Evolutionary conservation across 2,329 filamentous ascomycete species (phyloP), one percentile per base, ranked within the genome.

Genomic region (Nemania sp.): DNA sequence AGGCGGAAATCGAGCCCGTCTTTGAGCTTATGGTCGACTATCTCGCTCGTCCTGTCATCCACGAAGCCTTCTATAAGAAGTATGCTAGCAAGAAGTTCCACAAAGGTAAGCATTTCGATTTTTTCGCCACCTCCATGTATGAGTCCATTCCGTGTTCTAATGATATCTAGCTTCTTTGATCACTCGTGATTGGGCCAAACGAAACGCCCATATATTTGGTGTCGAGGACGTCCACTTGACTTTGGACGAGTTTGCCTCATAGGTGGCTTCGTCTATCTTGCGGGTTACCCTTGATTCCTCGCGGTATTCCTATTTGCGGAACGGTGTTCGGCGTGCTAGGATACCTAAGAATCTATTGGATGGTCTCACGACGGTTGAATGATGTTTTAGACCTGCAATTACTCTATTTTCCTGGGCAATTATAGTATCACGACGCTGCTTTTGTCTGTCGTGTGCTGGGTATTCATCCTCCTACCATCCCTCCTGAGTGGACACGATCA

Each of bases 31-130:
- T 99, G 93, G 87, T 99, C 63, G 93, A 99, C 76, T 99, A 99
- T 75, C 88, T 99, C 40, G 90, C 90, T 60, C 88, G 91, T 12
- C 95, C 94, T 25, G 90, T 97, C 55, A 86, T 89, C 45, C 95
- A 99, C 73, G 94, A 98, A 75, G 96, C 95, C 39, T 97, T 99
- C 83, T 98, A 97, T 84, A 97, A 96, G 86, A 99, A 99, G 79
- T 99, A 99, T 76, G 95, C 95, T 58, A 96, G 92, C 86, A 99
- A 98, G 83, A 97, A 97, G 80, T 99, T 98, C 80, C 81, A 98
- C 71, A 99, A 99, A 82, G 93, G 94, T 97, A 87, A 79, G 84
- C 42, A 37, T 25, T 53, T 62, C 53, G n/a, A n/a, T n/a, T n/a
- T n/a, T n/a, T n/a, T n/a, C n/a, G n/a, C 69, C 74, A 20, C 10